phyloP scores from a whole-genome alignment of 2,329 filamentous ascomycete species.

The Fonsecaea monophora region DNA sequence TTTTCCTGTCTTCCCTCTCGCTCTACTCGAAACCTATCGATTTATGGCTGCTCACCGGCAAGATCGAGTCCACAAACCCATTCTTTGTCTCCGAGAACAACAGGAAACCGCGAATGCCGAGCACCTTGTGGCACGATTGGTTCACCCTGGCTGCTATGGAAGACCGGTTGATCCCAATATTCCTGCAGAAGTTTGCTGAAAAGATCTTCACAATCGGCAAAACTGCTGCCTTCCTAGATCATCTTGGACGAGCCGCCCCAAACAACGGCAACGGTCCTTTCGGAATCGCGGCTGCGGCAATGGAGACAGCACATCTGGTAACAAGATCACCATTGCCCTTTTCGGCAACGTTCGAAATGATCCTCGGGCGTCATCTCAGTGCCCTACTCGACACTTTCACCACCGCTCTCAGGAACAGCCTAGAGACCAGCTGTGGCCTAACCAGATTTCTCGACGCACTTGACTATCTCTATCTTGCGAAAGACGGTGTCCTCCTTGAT shows the following conservation, averaged over 20 bases:
- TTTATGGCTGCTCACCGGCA: conserved; percentile 29
- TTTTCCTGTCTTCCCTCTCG: conserved; percentile 28
- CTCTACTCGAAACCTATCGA: conserved; percentile 31
- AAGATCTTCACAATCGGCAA: conserved; percentile 34
- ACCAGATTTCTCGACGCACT: conserved; percentile 70
- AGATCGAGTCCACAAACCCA: conserved; percentile 4
- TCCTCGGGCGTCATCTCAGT: conserved; percentile 78
- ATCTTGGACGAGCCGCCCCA: conserved; percentile 13
- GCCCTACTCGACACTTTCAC: conserved; percentile 57
- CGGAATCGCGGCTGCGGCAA: conserved; percentile 14
- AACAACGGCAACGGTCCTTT: background rate
- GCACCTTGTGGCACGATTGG: conserved; percentile 36
- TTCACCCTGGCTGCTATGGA: conserved; percentile 23
- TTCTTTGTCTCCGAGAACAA: conserved; percentile 30
- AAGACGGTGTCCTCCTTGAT: conserved; percentile 72
- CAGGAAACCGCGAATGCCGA: conserved; percentile 9
- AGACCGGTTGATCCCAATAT: conserved; percentile 22
- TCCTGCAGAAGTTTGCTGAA: conserved; percentile 23
- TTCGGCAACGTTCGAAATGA: conserved; percentile 72
- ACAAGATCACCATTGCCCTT: conserved; percentile 45
- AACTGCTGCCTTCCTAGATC: conserved; percentile 31
- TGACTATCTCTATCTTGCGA: conserved; percentile 76
- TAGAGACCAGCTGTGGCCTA: conserved; percentile 74
- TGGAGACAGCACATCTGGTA: conserved; percentile 23
- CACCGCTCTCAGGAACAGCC: conserved; percentile 66